These are phyloP conservation scores for Amphibolis antarctica DNA, from an alignment of 106 monocot species.

Conservation along the genomic window DNA sequence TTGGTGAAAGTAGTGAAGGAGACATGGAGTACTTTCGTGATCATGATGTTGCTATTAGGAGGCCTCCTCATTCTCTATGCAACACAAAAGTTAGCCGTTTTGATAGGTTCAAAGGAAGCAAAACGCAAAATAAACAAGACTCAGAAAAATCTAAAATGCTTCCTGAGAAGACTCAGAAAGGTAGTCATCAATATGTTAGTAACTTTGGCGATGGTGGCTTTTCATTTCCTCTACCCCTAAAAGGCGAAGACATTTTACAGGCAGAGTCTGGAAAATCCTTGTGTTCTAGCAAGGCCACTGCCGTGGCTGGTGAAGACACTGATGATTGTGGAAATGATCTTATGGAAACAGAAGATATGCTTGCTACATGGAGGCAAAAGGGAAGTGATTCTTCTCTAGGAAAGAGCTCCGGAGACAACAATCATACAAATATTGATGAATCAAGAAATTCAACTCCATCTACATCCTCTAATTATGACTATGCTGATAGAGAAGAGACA, in stretches of 20 bases:
- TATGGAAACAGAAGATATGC: conserved; percentile 43
- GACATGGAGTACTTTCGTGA: conserved; percentile 67
- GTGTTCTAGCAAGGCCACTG: conserved; percentile 40
- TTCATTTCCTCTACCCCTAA: conserved; percentile 62
- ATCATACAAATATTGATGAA: conserved; percentile 34
- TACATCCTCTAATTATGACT: conserved; percentile 46
- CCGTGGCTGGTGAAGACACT: conserved; percentile 15
- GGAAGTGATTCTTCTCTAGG: conserved; percentile 52
- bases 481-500: conserved; percentile 36
- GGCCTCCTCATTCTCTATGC: conserved; percentile 26
- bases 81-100: conserved; percentile 13
- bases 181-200: conserved; percentile 6
- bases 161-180: conserved; percentile 35
- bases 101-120: conserved; percentile 28
- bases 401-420: conserved; percentile 46
- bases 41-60: conserved; percentile 36
- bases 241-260: conserved; percentile 23
- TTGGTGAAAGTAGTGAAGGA: conserved; percentile 84
- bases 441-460: conserved; percentile 72
- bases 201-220: conserved; percentile 54
- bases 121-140: conserved; percentile 29
- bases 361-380: conserved; percentile 48
- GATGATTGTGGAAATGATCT: conserved; percentile 34
- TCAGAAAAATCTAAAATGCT: conserved; percentile 27
- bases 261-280: conserved; percentile 28